phyloP scores from a whole-genome alignment of 345 rosid species.

The Leavenworthia alabamica region DNA sequence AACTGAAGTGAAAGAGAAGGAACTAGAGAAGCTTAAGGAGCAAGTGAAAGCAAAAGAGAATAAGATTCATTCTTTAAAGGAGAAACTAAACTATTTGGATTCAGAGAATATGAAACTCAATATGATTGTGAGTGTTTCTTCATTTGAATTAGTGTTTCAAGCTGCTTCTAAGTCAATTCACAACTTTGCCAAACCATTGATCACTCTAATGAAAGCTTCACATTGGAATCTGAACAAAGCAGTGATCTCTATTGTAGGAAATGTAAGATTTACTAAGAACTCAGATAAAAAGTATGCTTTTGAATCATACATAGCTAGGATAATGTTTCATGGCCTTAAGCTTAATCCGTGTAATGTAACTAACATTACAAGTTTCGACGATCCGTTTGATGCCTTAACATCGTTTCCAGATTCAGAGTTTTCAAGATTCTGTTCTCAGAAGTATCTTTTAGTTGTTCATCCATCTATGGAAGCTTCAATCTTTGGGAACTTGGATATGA shows the following conservation, averaged over 20 bases:
- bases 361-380: slow-evolving; percentile 42
- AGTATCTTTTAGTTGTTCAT: slow-evolving; percentile 55
- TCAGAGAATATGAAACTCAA: slow-evolving; percentile 27
- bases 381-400: slow-evolving; percentile 40
- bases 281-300: slow-evolving; percentile 58
- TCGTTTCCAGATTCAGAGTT: slow-evolving; percentile 43
- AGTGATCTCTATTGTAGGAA: slow-evolving; percentile 39
- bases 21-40: slow-evolving; percentile 37
- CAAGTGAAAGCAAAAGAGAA: slow-evolving; percentile 32
- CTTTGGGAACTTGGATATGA: slow-evolving; percentile 59
- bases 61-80: slow-evolving; percentile 33
- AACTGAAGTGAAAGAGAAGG: slow-evolving; percentile 33
- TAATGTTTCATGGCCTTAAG: slow-evolving; percentile 48
- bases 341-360: slow-evolving; percentile 31
- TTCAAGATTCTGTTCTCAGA: slow-evolving; percentile 42
- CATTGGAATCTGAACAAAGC: slow-evolving; percentile 51
- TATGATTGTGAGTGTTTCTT: slow-evolving; percentile 27
- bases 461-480: slow-evolving; percentile 53
- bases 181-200: slow-evolving; percentile 59
- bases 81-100: slow-evolving; percentile 32
- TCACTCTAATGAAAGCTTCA: slow-evolving; percentile 57
- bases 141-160: slow-evolving; percentile 33
- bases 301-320: slow-evolving; percentile 50
- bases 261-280: slow-evolving; percentile 38
- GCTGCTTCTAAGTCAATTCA: slow-evolving; percentile 49